phyloP scores from a whole-genome alignment of 1,284 basidiomycete genomes.

The Microbotryum scabiosae region DNA sequence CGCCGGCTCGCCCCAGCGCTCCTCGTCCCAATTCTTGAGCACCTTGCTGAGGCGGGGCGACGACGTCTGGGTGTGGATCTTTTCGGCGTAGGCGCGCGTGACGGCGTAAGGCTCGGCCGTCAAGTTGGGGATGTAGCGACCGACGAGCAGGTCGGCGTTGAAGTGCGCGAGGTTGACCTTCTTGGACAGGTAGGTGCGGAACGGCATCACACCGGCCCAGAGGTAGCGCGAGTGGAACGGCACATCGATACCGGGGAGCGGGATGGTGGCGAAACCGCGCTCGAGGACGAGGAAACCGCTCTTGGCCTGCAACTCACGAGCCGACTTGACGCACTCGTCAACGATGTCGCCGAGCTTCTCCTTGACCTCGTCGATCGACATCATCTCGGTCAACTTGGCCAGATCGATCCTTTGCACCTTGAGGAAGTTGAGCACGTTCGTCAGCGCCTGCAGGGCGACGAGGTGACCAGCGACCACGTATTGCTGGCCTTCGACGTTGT shows the following conservation, averaged over 20 bases:
- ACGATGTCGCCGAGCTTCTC: constrained; percentile 88
- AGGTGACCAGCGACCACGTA: constrained; percentile 97
- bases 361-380: constrained; percentile 77
- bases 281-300: constrained; percentile 91
- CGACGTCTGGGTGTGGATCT: constrained; percentile 86
- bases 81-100: constrained; percentile 78
- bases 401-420: constrained; percentile 97
- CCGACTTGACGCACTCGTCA: constrained; percentile 66
- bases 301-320: constrained; percentile 62
- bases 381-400: constrained; percentile 77
- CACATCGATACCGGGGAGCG: constrained; percentile 93
- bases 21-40: constrained; percentile 84
- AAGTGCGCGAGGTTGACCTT: constrained; percentile 87
- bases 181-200: constrained; percentile 92
- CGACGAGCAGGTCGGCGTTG: constrained; percentile 83
- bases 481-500: constrained; percentile 93
- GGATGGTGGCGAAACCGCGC: constrained; percentile 83
- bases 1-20: constrained; percentile 70
- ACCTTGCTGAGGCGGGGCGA: constrained; percentile 72
- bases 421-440: constrained; percentile 82
- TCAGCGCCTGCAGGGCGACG: constrained; percentile 82
- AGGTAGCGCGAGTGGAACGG: constrained; percentile 98
- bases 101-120: constrained; percentile 91
- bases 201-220: constrained; percentile 96
- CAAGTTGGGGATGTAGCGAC: constrained; percentile 95